Base-by-base conservation (phyloP, 441 rosid species). In the Gossypium lobatum region DNA sequence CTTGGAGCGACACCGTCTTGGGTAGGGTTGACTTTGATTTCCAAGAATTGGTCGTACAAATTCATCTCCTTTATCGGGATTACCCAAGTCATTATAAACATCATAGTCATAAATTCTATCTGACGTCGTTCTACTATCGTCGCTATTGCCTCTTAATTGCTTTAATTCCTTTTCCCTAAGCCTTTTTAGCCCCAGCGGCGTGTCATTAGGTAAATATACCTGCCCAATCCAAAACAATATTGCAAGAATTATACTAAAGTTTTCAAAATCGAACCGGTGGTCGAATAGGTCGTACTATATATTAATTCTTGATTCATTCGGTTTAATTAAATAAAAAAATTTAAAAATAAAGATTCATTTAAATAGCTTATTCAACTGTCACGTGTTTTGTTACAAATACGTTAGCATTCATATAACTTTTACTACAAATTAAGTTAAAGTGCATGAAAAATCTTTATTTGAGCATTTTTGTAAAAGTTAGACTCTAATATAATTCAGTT, bases 81-180 rank as follows among this genome's bases (percentile, higher is more conserved):
- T 1, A 25, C 83, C 86, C 20, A 85, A 69, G 34, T 75, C 80
- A 61, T 86, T 84, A 74, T 86, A 86, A 25, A 81, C 79, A 20
- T 86, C 87, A 14, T 77, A 86, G 21, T 84, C 89, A 20, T 84
- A 86, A 31, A 84, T 73, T 46, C 83, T 73, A 0, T 84, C 83
- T 0, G 73, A 70, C 1, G 61, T 50, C 67, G 81, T 26, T 0
- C 89, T 72, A 57, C 79, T 70, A 16, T 84, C 87, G 6, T 53
- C 37, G 0, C 84, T 87, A 45, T 79, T 69, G 4, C 87, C 91
- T 73, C 83, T 64, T 23, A 83, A 16, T 14, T 20, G 28, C 18
- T 0, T 9, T 21, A 85, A 77, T 64, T 84, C 89, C 18, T 78
- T 75, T 10, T 68, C 74, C 50, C 89, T 83, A 5, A 86, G 23